Evolutionary conservation across 2,329 filamentous ascomycete genomes (phyloP), one percentile per base, ranked within the genome.

Genomic region (Cytospora leucostoma): DNA sequence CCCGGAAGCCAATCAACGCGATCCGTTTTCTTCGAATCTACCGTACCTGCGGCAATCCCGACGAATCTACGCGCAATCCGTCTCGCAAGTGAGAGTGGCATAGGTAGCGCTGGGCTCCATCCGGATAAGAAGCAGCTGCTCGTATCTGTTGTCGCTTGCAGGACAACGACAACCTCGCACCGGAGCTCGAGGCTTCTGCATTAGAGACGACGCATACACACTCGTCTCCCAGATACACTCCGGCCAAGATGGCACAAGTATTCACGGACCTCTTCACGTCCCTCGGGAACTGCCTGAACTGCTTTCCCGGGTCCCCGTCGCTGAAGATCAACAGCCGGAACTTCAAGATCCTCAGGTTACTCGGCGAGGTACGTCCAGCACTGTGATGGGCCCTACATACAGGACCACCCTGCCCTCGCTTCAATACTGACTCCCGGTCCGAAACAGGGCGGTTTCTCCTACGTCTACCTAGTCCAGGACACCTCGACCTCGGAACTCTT

Each of bases 381-480:
- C 44, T 21, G 8, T 21, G 44, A 47, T 12, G 4, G n/a, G 7
- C 21, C 3, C 44, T 19, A 7, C 17, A 7, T 40, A 40, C 12
- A 40, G 7, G 11, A 40, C 12, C 7, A 8, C 40, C n/a, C n/a
- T 21, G 1, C 44, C 5, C n/a, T 4, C 35, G 10, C 27, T 57
- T 32, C 15, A 37, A 34, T 33, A n/a, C 47, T 17, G n/a, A 19
- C 11, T 58, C 37, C 4, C 17, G 11, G 17, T 57, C 21, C 49
- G 17, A 27, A 35, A 19, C 63, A 94, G 90, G 95, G 95, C 74
- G 95, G 95, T 72, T 99, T 99, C 82, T 97, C 93, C 68, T 99
- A 98, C 78, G 95, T 99, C 70, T 99, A 99, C 79, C 91, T 99
- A 65, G 95, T 99, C 65, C 91, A 98, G 82, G 93, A 97, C 76